Percentiles rank a stretch among this genome's conserved stretches.
Evolutionary conservation across 2,329 filamentous ascomycete genomes (phyloP).

Genomic region (Pseudopyrenochaeta lycopersici): DNA sequence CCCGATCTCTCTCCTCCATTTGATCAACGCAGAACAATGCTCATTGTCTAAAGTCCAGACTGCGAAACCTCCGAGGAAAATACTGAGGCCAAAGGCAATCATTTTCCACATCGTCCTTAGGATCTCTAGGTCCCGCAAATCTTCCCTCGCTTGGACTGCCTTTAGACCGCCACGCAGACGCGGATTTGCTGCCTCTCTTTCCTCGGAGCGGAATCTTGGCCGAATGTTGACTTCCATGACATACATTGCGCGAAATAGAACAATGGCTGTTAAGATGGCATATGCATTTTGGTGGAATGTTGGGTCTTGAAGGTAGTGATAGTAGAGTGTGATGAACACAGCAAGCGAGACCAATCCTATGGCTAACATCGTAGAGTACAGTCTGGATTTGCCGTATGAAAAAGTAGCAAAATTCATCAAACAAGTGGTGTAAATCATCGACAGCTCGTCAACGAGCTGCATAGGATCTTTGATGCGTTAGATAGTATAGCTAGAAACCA

Average conservation of each 20-base stretch:
- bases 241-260: slow-evolving; percentile 78
- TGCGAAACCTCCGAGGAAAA: slow-evolving; percentile 78
- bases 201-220: slow-evolving; percentile 59
- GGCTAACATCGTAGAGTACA: slow-evolving; percentile 64
- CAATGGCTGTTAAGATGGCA: slow-evolving; percentile 73
- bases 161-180: slow-evolving; percentile 38
- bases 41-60: slow-evolving; percentile 83
- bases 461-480: slow-evolving; percentile 70
- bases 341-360: slow-evolving; percentile 62
- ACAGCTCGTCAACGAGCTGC: slow-evolving; percentile 75
- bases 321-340: slow-evolving; percentile 78
- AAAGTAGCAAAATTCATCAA: slow-evolving; percentile 77
- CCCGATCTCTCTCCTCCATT: slow-evolving; percentile 72
- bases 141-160: slow-evolving; percentile 56
- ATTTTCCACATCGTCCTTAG: slow-evolving; percentile 78
- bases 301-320: slow-evolving; percentile 83
- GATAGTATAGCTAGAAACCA: slow-evolving; percentile 51
- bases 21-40: slow-evolving; percentile 73
- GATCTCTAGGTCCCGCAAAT: slow-evolving; percentile 65
- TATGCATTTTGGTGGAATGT: slow-evolving; percentile 85
- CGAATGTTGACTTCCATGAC: slow-evolving; percentile 76
- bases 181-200: slow-evolving; percentile 48
- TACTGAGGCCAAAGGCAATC: slow-evolving; percentile 71
- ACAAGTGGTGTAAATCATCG: slow-evolving; percentile 77
- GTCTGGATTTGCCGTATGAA: slow-evolving; percentile 68